Conservation (phyloP, 2,329 filamentous ascomycete genomes). For the Blastomyces emzantsi region DNA sequence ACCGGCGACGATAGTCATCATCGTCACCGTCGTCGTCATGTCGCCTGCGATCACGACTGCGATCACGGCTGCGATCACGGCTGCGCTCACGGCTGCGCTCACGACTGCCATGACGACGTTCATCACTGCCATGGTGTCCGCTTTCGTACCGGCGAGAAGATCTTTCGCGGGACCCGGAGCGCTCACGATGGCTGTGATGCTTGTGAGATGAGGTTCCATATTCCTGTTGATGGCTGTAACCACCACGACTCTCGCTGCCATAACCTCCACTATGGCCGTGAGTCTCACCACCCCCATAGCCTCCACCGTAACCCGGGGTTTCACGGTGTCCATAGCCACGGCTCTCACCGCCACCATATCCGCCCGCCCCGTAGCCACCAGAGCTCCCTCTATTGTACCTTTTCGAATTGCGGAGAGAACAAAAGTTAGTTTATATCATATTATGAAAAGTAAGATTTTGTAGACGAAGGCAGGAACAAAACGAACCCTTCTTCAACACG, state of each 20-base stretch:
- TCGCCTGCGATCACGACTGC: constrained; percentile 14
- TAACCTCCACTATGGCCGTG: constrained; percentile 2
- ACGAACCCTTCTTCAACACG: constrained; percentile 10
- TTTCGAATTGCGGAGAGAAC: background rate
- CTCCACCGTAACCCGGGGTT: background rate
- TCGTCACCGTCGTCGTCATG: constrained; percentile 7
- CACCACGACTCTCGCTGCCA: constrained; percentile 7
- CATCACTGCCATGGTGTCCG: constrained; percentile 13
- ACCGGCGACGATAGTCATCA: constrained; percentile 7
- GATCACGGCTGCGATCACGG: constrained; percentile 18
- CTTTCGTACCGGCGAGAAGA: constrained; percentile 14
- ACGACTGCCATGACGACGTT: constrained; percentile 10
- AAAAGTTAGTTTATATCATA: background rate
- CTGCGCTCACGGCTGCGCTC: constrained; percentile 14
- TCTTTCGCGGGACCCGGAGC: constrained; percentile 8
- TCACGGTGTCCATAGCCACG: background rate
- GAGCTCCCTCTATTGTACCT: background rate
- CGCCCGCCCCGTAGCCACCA: background rate
- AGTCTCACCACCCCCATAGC: background rate
- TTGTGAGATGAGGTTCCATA: constrained; percentile 16
- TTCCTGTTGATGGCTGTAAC: constrained; percentile 9
- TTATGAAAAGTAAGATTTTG: background rate
- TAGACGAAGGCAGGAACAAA: background rate
- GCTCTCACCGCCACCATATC: background rate
- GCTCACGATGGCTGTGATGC: constrained; percentile 10